phyloP scores from a whole-genome alignment of 192 early-diverging fungal species.

The Backusella macrospora region DNA sequence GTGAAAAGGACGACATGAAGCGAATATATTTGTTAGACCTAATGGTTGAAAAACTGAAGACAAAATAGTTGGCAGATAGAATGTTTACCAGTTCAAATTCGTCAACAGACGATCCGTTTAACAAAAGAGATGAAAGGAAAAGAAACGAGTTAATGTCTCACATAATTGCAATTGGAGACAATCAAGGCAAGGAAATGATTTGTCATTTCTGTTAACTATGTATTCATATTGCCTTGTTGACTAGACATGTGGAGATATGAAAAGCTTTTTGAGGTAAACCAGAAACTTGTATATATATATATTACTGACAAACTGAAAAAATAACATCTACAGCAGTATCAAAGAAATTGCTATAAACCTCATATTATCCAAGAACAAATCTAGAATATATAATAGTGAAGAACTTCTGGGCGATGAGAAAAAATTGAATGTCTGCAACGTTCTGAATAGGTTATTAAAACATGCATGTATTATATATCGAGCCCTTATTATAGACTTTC shows the following conservation, averaged over 20 bases:
- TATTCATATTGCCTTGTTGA: not conserved
- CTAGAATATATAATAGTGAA: not conserved
- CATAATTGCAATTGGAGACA: slow-evolving; percentile 7
- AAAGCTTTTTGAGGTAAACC: slow-evolving; percentile 23
- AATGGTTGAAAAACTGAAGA: not conserved
- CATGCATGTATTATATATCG: slow-evolving; percentile 1
- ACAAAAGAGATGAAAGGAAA: slow-evolving; percentile 16
- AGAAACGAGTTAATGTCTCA: slow-evolving; percentile 6
- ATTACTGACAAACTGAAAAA: slow-evolving; percentile 23
- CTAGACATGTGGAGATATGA: slow-evolving; percentile 11
- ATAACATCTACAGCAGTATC: slow-evolving; percentile 12
- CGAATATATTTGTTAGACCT: not conserved
- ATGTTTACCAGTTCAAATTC: slow-evolving; percentile 9
- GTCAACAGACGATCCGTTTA: not conserved
- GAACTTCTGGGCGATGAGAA: slow-evolving; percentile 15
- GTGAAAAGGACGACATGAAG: not conserved
- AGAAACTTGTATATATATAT: slow-evolving; percentile 20
- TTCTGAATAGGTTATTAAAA: slow-evolving; percentile 19
- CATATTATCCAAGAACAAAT: not conserved
- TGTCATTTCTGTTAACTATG: slow-evolving; percentile 3
- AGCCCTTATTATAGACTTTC: slow-evolving; percentile 14
- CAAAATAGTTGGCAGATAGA: not conserved
- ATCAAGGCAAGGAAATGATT: slow-evolving; percentile 2
- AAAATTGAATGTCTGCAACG: slow-evolving; percentile 17
- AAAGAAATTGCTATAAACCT: slow-evolving; percentile 19